Percentiles rank a stretch among this genome's conserved stretches.
Evolutionary conservation across 192 early-diverging fungal genomes (phyloP).

Genomic region (Umbelopsis isabellina): DNA sequence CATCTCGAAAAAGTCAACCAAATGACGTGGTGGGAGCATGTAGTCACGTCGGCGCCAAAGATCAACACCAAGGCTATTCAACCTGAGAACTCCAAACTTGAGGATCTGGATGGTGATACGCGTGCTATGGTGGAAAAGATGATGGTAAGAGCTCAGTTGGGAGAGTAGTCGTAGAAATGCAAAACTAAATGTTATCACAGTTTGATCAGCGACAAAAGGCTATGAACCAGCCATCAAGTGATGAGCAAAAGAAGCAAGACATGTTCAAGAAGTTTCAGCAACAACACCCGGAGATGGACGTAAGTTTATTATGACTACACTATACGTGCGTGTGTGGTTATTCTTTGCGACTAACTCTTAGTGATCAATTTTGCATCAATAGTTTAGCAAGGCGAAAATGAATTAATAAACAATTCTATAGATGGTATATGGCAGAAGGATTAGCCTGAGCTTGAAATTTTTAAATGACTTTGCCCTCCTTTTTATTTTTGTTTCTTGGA

Average conservation of each 20-base stretch:
- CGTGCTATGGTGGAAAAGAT: constrained; percentile 94
- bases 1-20: constrained; percentile 86
- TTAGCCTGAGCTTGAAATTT: too few species aligned
- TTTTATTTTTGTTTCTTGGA: neutral
- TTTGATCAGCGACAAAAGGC: constrained; percentile 90
- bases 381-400: too few species aligned
- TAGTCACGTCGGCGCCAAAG: constrained; percentile 75
- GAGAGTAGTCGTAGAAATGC: neutral
- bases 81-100: constrained; percentile 88
- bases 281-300: constrained; percentile 68
- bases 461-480: neutral
- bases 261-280: constrained; percentile 78
- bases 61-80: constrained; percentile 89
- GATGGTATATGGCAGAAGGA: too few species aligned
- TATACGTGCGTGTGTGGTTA: neutral
- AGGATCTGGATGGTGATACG: constrained; percentile 89
- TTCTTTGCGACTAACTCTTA: neutral
- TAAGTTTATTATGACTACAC: constrained; percentile 43
- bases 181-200: constrained; percentile 43
- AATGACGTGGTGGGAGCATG: constrained; percentile 90
- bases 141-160: constrained; percentile 66
- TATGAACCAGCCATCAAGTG: constrained; percentile 76
- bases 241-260: constrained; percentile 76
- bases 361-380: too few species aligned
- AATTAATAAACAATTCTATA: too few species aligned